Percentiles rank a stretch among this genome's conserved stretches.
Conservation (phyloP, 2,329 filamentous ascomycete species). For the Fusarium kyushuense region DNA sequence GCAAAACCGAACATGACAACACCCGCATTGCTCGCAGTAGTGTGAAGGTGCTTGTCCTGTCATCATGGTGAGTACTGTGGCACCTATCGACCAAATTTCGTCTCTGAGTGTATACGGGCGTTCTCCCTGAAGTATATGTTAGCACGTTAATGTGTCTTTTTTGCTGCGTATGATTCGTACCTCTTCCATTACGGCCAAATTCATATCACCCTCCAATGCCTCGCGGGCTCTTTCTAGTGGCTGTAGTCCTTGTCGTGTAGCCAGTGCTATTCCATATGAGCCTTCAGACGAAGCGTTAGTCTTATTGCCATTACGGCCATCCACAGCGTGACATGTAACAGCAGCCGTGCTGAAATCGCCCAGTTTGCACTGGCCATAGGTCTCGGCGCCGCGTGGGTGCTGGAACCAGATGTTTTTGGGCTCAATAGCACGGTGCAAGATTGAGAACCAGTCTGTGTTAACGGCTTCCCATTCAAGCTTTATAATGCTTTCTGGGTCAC, state of each 20-base stretch:
- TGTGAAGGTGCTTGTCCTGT: slow-evolving; percentile 38
- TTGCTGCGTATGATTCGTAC: slow-evolving; percentile 7
- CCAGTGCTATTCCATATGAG: slow-evolving; percentile 21
- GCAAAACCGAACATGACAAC: slow-evolving; percentile 51
- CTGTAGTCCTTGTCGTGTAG: slow-evolving; percentile 32
- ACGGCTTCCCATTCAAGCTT: slow-evolving; percentile 30
- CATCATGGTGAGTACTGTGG: slow-evolving; percentile 59
- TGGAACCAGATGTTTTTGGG: slow-evolving; percentile 65
- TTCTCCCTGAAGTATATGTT: slow-evolving; percentile 39
- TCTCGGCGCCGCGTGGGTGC: slow-evolving; percentile 60
- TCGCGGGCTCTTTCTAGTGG: slow-evolving; percentile 17
- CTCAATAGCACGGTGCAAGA: slow-evolving; percentile 62
- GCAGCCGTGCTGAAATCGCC: slow-evolving; percentile 60
- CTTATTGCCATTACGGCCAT: not conserved
- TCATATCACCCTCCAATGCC: not conserved
- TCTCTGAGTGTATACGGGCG: slow-evolving; percentile 53
- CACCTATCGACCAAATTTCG: slow-evolving; percentile 56
- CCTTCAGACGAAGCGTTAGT: not conserved
- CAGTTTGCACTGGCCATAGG: slow-evolving; percentile 67
- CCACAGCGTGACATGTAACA: slow-evolving; percentile 54
- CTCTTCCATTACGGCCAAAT: slow-evolving; percentile 23
- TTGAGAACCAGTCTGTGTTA: slow-evolving; percentile 62
- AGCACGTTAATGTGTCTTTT: not conserved
- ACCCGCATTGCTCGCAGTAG: slow-evolving; percentile 37
- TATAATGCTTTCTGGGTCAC: not conserved